Percentiles rank a stretch among this genome's conserved stretches.
These are phyloP conservation scores for Trichoderma harzianum DNA, from an alignment of 2,329 filamentous ascomycete species.

Conservation along the genomic window DNA sequence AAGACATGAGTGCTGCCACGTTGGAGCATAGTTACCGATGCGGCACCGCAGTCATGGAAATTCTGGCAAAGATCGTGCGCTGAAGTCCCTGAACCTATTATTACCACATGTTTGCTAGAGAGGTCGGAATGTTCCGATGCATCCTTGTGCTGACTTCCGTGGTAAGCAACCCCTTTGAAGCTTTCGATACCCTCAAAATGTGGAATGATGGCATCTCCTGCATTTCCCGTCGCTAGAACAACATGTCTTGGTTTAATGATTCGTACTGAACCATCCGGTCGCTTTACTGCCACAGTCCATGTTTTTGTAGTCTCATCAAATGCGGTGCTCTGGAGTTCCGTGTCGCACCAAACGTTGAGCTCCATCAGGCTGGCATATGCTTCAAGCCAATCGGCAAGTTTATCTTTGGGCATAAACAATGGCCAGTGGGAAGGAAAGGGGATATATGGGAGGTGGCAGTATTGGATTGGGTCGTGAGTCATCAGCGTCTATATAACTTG, in stretches of 20 bases:
- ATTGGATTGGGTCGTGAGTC: constrained; percentile 64
- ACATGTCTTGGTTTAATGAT: neutral
- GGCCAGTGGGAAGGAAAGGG: constrained; percentile 64
- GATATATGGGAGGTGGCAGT: constrained; percentile 60
- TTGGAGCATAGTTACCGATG: neutral
- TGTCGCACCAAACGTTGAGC: constrained; percentile 62
- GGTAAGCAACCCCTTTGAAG: neutral
- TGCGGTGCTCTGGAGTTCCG: constrained; percentile 43
- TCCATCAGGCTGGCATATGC: constrained; percentile 61
- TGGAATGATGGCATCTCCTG: neutral
- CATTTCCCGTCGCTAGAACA: neutral
- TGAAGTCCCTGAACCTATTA: neutral
- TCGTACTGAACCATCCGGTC: neutral
- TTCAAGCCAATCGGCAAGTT: constrained; percentile 66
- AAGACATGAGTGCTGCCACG: neutral
- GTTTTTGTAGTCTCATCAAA: constrained; percentile 47
- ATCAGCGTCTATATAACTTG: constrained; percentile 47
- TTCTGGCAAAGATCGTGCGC: constrained; percentile 3
- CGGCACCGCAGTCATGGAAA: neutral
- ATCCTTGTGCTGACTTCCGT: neutral
- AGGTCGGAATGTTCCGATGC: neutral
- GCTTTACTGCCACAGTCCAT: constrained; percentile 48
- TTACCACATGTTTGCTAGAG: neutral
- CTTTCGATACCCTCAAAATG: neutral
- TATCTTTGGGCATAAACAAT: constrained; percentile 68